These are phyloP conservation scores for Fusarium sp. DNA, from an alignment of 2,329 filamentous ascomycete genomes.

Conservation along the genomic window DNA sequence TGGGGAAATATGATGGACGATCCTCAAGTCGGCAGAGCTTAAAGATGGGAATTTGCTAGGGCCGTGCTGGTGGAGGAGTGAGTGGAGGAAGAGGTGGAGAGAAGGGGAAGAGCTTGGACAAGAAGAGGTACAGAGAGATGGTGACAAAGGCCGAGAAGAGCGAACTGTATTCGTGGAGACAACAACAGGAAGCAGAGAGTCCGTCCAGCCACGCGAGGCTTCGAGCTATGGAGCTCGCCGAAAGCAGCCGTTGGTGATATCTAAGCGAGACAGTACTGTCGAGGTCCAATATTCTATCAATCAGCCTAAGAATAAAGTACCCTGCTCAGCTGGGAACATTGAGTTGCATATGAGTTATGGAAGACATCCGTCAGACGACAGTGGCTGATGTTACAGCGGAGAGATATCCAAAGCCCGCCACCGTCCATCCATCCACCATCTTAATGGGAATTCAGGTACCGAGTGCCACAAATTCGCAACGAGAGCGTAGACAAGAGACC, in stretches of 20 bases:
- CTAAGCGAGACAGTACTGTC: slow-evolving; percentile 2
- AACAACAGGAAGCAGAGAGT: slow-evolving; percentile 8
- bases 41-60: slow-evolving; percentile 39
- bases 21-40: slow-evolving; percentile 36
- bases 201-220: slow-evolving; percentile 27
- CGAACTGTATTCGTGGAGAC: neutral
- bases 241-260: slow-evolving; percentile 3
- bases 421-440: slow-evolving; percentile 28
- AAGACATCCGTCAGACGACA: slow-evolving; percentile 21
- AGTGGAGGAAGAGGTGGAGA: slow-evolving; percentile 40
- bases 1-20: slow-evolving; percentile 42
- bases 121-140: slow-evolving; percentile 10
- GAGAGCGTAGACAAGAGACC: slow-evolving; percentile 13
- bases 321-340: slow-evolving; percentile 16
- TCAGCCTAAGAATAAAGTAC: slow-evolving; percentile 15
- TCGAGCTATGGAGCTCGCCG: slow-evolving; percentile 7
- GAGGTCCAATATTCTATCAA: slow-evolving; percentile 8
- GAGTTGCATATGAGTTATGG: slow-evolving; percentile 12
- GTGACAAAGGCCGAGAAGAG: slow-evolving; percentile 2
- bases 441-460: slow-evolving; percentile 38
- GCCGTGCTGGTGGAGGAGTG: slow-evolving; percentile 36
- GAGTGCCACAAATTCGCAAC: slow-evolving; percentile 32
- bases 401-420: slow-evolving; percentile 29
- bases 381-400: slow-evolving; percentile 32
- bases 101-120: slow-evolving; percentile 24